These are phyloP conservation scores for Cryptococcus sp. DNA, from an alignment of 1,284 basidiomycete genomes.

Conservation along the genomic window DNA sequence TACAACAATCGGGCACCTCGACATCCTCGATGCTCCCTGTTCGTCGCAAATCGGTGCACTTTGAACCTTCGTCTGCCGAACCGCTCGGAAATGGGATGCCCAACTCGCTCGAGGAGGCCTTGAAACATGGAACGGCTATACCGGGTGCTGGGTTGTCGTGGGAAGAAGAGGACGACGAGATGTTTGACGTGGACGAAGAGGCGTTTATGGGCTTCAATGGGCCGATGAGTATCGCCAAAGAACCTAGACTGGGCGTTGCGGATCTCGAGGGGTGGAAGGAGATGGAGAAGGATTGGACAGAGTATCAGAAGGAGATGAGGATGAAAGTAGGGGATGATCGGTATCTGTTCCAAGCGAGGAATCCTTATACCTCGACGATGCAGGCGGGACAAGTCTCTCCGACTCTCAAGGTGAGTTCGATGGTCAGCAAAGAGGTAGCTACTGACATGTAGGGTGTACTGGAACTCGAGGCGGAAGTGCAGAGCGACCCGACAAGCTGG, in stretches of 20 bases:
- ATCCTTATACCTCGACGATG: slow-evolving; percentile 63
- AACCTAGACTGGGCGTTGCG: slow-evolving; percentile 10
- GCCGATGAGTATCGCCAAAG: slow-evolving; percentile 9
- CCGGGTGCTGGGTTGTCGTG: slow-evolving; percentile 38
- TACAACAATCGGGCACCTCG: slow-evolving; percentile 6
- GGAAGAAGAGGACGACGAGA: slow-evolving; percentile 40
- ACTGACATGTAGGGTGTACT: slow-evolving; percentile 61
- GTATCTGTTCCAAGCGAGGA: slow-evolving; percentile 75
- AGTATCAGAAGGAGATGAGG: slow-evolving; percentile 57
- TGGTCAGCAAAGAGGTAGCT: slow-evolving; percentile 1
- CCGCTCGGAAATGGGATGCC: slow-evolving; percentile 20
- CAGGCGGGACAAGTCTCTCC: slow-evolving; percentile 32
- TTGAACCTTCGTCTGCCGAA: slow-evolving; percentile 18
- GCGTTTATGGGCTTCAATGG: slow-evolving; percentile 35
- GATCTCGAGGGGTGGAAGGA: slow-evolving; percentile 52
- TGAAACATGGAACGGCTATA: slow-evolving; percentile 22
- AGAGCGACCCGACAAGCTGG: slow-evolving; percentile 66
- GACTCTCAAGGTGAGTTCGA: slow-evolving; percentile 27
- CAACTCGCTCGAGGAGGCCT: slow-evolving; percentile 49
- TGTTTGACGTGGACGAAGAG: slow-evolving; percentile 33
- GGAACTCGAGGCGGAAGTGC: slow-evolving; percentile 84
- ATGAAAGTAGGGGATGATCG: slow-evolving; percentile 28
- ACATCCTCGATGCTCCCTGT: no score
- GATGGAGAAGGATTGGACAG: slow-evolving; percentile 78
- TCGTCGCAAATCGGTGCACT: slow-evolving; percentile 45